Percentiles rank a stretch among this genome's conserved stretches.
Conservation (phyloP, 1,139 yeast genomes). For the Debaryomycetaceae sp. region DNA sequence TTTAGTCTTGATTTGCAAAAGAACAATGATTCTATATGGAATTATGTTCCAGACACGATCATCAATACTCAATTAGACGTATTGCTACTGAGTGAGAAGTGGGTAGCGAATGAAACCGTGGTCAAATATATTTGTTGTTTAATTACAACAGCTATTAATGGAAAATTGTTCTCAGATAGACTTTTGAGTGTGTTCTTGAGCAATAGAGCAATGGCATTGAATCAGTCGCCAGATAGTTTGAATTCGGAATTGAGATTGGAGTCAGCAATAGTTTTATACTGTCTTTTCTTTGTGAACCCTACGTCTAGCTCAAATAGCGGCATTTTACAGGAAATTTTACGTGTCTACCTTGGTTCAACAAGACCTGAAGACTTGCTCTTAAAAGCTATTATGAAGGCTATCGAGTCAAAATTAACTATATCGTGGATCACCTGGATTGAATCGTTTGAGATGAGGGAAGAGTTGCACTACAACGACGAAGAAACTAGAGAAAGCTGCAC, state of each 20-base stretch:
- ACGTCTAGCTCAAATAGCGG: constrained; percentile 43
- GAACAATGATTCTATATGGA: constrained; percentile 29
- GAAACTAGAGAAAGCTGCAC: constrained; percentile 45
- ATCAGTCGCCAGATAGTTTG: constrained; percentile 17
- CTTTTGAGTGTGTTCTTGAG: constrained; percentile 63
- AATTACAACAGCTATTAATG: constrained; percentile 26
- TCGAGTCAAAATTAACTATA: constrained; percentile 50
- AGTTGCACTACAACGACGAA: constrained; percentile 33
- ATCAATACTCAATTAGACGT: constrained; percentile 71
- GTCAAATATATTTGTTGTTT: constrained; percentile 41
- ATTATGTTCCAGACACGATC: constrained; percentile 42
- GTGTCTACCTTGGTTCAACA: constrained; percentile 60
- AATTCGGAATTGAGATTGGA: constrained; percentile 30
- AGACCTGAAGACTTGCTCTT: constrained; percentile 61
- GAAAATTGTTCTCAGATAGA: constrained; percentile 45
- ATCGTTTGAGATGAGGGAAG: constrained; percentile 63
- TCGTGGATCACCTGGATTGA: constrained; percentile 61
- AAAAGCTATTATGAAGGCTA: constrained; percentile 47
- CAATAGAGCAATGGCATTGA: constrained; percentile 37
- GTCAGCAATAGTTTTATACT: constrained; percentile 40
- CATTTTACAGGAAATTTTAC: constrained; percentile 47
- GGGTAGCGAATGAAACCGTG: constrained; percentile 37
- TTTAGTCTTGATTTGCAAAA: constrained; percentile 11
- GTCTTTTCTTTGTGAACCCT: constrained; percentile 46
- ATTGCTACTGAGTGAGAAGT: constrained; percentile 42